Conservation (phyloP, 1,139 yeast species). For the Candida glucosophila region DNA sequence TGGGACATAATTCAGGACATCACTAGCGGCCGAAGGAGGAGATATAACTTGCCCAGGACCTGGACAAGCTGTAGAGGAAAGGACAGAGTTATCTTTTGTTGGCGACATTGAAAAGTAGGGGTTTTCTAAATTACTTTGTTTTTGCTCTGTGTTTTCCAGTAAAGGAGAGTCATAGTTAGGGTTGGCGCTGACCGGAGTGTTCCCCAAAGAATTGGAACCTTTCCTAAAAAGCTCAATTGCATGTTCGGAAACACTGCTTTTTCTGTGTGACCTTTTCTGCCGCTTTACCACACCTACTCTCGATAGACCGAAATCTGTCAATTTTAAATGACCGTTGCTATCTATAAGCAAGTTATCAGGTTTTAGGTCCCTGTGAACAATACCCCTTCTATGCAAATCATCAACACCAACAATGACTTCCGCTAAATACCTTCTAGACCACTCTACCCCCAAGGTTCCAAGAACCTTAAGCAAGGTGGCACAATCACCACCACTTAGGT, state of each 20-base stretch:
- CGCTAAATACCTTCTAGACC: constrained; percentile 83
- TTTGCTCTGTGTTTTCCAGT: constrained; percentile 20
- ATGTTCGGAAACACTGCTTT: constrained; percentile 38
- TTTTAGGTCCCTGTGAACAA: constrained; percentile 89
- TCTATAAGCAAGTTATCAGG: constrained; percentile 92
- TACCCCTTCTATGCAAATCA: constrained; percentile 80
- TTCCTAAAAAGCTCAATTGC: constrained; percentile 35
- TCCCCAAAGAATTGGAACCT: constrained; percentile 12
- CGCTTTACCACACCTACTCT: constrained; percentile 84
- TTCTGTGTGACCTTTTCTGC: constrained; percentile 42
- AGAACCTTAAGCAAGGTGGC: constrained; percentile 76
- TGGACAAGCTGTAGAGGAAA: no score
- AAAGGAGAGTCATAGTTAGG: constrained; percentile 22
- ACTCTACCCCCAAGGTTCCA: constrained; percentile 74
- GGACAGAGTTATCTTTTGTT: no score
- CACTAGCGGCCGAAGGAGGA: not conserved
- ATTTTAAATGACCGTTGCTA: constrained; percentile 75
- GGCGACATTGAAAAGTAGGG: not conserved
- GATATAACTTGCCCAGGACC: no score
- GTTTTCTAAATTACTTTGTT: not conserved
- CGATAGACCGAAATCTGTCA: constrained; percentile 92
- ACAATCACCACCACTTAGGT: constrained; percentile 91
- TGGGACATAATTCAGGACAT: no score
- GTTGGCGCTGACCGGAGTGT: constrained; percentile 23
- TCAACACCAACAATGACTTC: constrained; percentile 88